Evolutionary conservation across 345 rosid species (phyloP), one percentile per base, ranked within the genome.

Genomic region (Cardamine chenopodiifolia): DNA sequence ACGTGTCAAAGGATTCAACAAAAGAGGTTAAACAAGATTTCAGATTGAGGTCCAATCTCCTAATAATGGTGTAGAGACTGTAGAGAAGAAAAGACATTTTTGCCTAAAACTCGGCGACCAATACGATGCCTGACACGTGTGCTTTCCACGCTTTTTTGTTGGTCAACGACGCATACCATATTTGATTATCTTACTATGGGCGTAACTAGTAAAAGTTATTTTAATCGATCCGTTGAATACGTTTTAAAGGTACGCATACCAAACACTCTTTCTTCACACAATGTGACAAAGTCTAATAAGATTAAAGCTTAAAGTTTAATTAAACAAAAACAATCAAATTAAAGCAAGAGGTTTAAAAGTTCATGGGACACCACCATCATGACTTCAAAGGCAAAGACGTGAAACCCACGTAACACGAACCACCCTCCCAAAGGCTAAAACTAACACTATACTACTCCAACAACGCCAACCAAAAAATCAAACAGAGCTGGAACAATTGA

Each of bases 281-380:
- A 32, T 32, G 19, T 39, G 50, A 40, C 19, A 14, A 22, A 40
- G 12, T 25, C 22, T 62, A 62, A 4, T 40, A 15, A 32, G 13
- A 49, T 49, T 18, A 12, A 47, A 18, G 55, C 26, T 47, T 18
- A 6, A 13, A 66, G 1, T 40, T 49, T 8, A 19, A 28, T 18
- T 2, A 31, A n/a, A 40, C 2, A 66, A 49, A 64, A 29, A 34
- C 1, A 66, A 48, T 15, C 28, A 34, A 53, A 17, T 15, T 47
- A 11, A 48, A 34, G 45, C 42, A 28, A 42, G 29, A 60, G 18
- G 44, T 58, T 11, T 12, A 4, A 12, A 42, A 66, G 69, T 67
- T 67, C 77, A 71, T 78, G 81, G 81, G 7, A 25, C 45, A 50
- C 70, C 68, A 71, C 69, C 37, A 64, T 28, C 48, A 77, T 23